Conservation (phyloP, 306 rosid genomes). For the Dalbergia cultrata region DNA sequence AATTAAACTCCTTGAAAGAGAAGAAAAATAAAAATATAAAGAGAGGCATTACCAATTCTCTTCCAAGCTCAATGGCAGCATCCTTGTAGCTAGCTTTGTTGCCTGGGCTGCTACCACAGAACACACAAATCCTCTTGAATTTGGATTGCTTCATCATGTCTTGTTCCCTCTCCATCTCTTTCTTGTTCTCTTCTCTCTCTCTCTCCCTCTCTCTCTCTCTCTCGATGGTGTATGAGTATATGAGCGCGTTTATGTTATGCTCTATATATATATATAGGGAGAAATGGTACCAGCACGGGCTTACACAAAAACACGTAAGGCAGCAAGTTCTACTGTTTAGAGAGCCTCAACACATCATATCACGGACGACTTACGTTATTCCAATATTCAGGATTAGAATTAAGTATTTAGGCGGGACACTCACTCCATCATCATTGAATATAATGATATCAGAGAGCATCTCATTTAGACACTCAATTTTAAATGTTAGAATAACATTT, state of each 20-base stretch:
- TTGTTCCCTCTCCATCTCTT: conserved; percentile 56
- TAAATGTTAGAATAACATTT: too few species aligned
- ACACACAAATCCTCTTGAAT: conserved; percentile 93
- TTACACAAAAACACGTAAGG: conserved; percentile 49
- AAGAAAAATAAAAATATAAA: background rate
- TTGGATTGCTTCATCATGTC: conserved; percentile 64
- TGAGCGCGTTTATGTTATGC: conserved; percentile 49
- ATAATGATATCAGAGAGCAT: too few species aligned
- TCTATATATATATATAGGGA: too few species aligned
- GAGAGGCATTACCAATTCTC: conserved; percentile 70
- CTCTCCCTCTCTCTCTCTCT: conserved; percentile 9
- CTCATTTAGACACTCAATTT: too few species aligned
- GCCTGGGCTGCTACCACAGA: conserved; percentile 96
- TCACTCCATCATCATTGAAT: too few species aligned
- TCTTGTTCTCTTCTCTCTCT: conserved; percentile 12
- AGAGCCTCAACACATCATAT: too few species aligned
- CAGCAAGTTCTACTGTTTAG: too few species aligned
- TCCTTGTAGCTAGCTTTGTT: conserved; percentile 85
- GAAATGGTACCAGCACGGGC: background rate
- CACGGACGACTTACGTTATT: too few species aligned
- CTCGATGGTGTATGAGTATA: background rate
- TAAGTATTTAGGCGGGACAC: too few species aligned
- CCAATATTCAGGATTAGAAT: too few species aligned
- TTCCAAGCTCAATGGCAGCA: conserved; percentile 94
- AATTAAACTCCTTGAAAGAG: background rate